Base-by-base conservation (phyloP, 805 yeast genomes). In the Starmerella sp. region DNA sequence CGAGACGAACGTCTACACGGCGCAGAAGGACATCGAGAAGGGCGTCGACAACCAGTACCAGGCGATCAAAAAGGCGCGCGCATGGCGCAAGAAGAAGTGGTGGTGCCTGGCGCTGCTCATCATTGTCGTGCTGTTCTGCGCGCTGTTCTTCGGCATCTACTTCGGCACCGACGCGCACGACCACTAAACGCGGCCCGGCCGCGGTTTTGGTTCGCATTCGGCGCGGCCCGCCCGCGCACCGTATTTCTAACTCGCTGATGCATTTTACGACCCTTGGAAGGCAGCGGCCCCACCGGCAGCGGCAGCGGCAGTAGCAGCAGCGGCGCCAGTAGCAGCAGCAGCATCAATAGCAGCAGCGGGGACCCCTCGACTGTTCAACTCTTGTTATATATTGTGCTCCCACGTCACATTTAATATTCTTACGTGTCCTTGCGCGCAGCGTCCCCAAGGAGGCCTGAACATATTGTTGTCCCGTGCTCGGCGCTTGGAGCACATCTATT, bases 11-110 rank as follows among this genome's bases (percentile, higher is more conserved):
- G 86, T 90, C 58, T 81, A 75, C 57, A 77, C 75, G 54, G 97
- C 96, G 31, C 96, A 89, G 71, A 82, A 80, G 58, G 95, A 93
- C 69, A 82, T 93, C 64, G 96, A 90, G 74, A 82, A 83, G 69
- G 98, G 97, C 69, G 87, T 89, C 41, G 95, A 93, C 28, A 95
- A 93, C 71, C 89, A 95, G 51, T 81, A 84, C 67, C 83, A 85
- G 70, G 98, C 98, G 28, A 89, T 87, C 57, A 81, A 79, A 62
- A 79, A 81, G 68, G 97, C 97, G 53, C 81, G 83, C 70, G 83
- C 84, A 66, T 95, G 95, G 53, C 83, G 98, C 76, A 87, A 75
- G 70, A 88, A 88, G 83, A 89, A 80, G 76, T 79, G 87, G 76
- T 86, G 93, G 82, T 85, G 72, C 82, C 87, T 67, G 47, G 54